Conservation (phyloP, 2,329 filamentous ascomycete genomes). For the Hysterium pulicare region DNA sequence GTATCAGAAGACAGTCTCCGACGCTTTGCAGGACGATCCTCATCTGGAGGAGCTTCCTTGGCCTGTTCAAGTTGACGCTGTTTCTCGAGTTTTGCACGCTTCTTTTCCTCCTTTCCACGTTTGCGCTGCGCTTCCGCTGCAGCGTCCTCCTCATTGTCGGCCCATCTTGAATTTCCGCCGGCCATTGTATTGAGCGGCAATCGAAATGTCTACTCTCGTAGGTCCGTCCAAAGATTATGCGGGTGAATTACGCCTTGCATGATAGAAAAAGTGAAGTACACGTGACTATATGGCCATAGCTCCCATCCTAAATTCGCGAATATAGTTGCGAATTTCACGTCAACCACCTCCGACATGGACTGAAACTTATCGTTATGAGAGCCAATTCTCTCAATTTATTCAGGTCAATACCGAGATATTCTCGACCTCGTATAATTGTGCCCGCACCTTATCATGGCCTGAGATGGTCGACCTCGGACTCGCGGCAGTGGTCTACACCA, state of each 20-base stretch:
- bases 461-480: slow-evolving; percentile 41
- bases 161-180: slow-evolving; percentile 74
- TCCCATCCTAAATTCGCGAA: slow-evolving; percentile 23
- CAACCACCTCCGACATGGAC: slow-evolving; percentile 1
- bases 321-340: background rate
- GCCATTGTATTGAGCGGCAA: too few species aligned
- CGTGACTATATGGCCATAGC: slow-evolving; percentile 30
- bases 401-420: slow-evolving; percentile 19
- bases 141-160: slow-evolving; percentile 76
- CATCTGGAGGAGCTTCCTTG: slow-evolving; percentile 20
- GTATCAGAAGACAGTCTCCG: slow-evolving; percentile 58
- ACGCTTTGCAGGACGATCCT: slow-evolving; percentile 53
- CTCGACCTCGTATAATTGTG: slow-evolving; percentile 7
- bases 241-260: too few species aligned
- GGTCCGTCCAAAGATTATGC: too few species aligned
- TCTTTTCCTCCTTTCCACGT: slow-evolving; percentile 85
- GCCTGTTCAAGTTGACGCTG: slow-evolving; percentile 62
- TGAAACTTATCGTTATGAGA: slow-evolving; percentile 34
- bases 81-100: slow-evolving; percentile 77
- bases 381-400: slow-evolving; percentile 23
- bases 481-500: slow-evolving; percentile 81
- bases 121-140: slow-evolving; percentile 69
- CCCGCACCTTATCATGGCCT: slow-evolving; percentile 16
- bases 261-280: too few species aligned
- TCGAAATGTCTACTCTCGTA: too few species aligned